These are phyloP conservation scores for Wickerhamiella parazyma DNA, from an alignment of 805 yeast species.

Conservation along the genomic window DNA sequence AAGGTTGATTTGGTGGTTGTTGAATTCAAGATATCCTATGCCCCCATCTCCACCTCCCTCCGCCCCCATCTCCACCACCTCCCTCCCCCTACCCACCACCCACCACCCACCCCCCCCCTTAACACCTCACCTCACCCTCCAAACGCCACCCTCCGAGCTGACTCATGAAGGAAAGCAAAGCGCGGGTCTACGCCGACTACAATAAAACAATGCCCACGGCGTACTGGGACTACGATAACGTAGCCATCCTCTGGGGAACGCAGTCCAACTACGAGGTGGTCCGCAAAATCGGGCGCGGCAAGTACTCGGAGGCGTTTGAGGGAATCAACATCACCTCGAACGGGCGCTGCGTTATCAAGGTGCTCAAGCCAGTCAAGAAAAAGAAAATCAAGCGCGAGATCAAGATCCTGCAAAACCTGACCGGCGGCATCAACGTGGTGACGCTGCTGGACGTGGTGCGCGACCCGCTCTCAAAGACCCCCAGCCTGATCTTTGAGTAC, in stretches of 20 bases:
- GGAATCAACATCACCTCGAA: conserved; percentile 53
- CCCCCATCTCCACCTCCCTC: no score
- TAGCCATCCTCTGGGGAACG: conserved; percentile 68
- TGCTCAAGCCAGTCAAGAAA: conserved; percentile 81
- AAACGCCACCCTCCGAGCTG: no score
- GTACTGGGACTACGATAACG: conserved; percentile 73
- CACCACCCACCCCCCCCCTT: not conserved
- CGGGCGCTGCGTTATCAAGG: conserved; percentile 70
- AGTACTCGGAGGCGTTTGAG: conserved; percentile 84
- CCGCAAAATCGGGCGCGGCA: conserved; percentile 79
- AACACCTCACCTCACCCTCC: not conserved
- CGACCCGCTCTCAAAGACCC: conserved; percentile 65
- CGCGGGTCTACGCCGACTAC: conserved; percentile 73
- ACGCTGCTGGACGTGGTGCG: conserved; percentile 71
- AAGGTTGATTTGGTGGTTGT: no score
- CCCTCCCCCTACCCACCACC: not conserved
- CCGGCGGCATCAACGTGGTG: conserved; percentile 72
- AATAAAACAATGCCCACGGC: conserved; percentile 60
- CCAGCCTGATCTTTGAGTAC: conserved; percentile 77
- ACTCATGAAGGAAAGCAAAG: conserved; percentile 33
- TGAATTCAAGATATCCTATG: no score
- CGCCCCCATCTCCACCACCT: not conserved
- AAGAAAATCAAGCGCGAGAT: conserved; percentile 88
- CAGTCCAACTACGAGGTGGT: conserved; percentile 78
- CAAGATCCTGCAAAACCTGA: conserved; percentile 70